Conservation (phyloP, 108 stramenopile genomes). For the Aureococcus anophagefferens region DNA sequence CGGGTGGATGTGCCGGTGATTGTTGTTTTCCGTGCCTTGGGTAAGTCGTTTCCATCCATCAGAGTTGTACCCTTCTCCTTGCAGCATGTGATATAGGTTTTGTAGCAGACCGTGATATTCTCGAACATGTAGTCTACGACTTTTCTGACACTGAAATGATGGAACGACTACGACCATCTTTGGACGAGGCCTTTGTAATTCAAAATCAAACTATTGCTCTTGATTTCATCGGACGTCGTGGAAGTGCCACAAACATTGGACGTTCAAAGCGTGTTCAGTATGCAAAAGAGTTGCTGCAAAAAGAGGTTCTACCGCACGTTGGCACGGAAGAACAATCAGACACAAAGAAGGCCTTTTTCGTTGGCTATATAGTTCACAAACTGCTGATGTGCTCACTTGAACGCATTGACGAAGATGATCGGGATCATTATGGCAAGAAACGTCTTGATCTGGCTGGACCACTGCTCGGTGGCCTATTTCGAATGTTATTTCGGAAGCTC, state of each 20-base stretch:
- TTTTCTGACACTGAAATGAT: slow-evolving; percentile 91
- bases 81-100: no score
- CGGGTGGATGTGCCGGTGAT: slow-evolving; percentile 95
- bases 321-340: slow-evolving; percentile 88
- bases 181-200: slow-evolving; percentile 91
- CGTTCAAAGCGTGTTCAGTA: slow-evolving; percentile 92
- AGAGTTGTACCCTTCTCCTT: no score
- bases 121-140: slow-evolving; percentile 98
- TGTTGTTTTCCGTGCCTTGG: slow-evolving; percentile 90
- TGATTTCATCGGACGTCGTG: slow-evolving; percentile 91
- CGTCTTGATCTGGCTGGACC: slow-evolving; percentile 97
- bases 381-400: slow-evolving; percentile 85
- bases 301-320: slow-evolving; percentile 95
- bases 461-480: slow-evolving; percentile 84
- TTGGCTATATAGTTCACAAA: slow-evolving; percentile 97
- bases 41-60: no score
- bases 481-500: slow-evolving; percentile 84
- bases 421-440: slow-evolving; percentile 99
- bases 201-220: slow-evolving; percentile 81
- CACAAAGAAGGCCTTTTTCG: slow-evolving; percentile 96
- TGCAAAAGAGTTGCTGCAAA: slow-evolving; percentile 84
- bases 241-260: slow-evolving; percentile 76
- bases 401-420: slow-evolving; percentile 88
- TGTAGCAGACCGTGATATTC: slow-evolving; percentile 84
- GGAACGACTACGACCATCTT: slow-evolving; percentile 83